Evolutionary conservation across 2,329 filamentous ascomycete genomes (phyloP).

Genomic region (Xylariaceae sp.): DNA sequence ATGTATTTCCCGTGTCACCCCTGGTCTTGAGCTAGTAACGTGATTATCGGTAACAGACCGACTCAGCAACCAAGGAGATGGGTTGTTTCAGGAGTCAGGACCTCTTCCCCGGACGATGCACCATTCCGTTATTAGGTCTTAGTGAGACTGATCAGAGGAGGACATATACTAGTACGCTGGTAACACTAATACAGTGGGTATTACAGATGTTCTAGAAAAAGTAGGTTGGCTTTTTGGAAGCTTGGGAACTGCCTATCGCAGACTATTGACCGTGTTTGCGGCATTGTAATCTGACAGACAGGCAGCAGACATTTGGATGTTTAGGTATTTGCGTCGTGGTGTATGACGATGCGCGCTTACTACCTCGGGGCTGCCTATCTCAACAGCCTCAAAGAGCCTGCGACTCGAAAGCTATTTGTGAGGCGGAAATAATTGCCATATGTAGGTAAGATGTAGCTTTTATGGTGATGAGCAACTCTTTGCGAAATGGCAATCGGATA

Average conservation of each 20-base stretch:
- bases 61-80: too few species aligned
- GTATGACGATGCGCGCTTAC: constrained; percentile 10
- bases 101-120: constrained; percentile 16
- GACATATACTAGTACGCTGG: background rate
- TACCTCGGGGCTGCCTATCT: background rate
- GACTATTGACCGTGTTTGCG: background rate
- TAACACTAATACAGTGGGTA: background rate
- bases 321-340: background rate
- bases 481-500: constrained; percentile 18
- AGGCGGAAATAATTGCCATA: constrained; percentile 6
- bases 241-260: constrained; percentile 16
- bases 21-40: constrained; percentile 11
- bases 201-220: constrained; percentile 23
- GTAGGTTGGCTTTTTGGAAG: constrained; percentile 7
- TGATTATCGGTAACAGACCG: constrained; percentile 10
- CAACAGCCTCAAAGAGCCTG: constrained; percentile 19
- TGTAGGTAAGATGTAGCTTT: constrained; percentile 2
- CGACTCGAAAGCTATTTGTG: background rate
- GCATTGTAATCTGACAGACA: constrained; percentile 3
- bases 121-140: background rate
- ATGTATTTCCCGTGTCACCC: constrained; percentile 5
- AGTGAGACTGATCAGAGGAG: background rate
- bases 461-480: constrained; percentile 17
- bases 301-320: background rate
- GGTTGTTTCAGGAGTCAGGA: too few species aligned